These are phyloP conservation scores for Colletotrichum liaoningense DNA, from an alignment of 2,329 filamentous ascomycete genomes.

Conservation along the genomic window DNA sequence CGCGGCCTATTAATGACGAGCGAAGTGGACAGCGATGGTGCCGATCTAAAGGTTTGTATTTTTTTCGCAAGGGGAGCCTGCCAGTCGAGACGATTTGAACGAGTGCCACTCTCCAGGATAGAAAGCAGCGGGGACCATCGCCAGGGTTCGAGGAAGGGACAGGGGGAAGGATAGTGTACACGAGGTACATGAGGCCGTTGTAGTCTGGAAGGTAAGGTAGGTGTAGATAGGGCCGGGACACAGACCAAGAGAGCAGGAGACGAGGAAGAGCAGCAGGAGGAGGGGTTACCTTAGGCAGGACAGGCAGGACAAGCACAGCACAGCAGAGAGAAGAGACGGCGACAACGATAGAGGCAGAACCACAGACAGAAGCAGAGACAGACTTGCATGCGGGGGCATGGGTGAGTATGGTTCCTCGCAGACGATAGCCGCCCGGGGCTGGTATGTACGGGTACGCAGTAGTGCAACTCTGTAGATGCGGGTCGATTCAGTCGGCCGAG, in stretches of 20 bases:
- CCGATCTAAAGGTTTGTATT: constrained; percentile 31
- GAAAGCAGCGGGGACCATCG: constrained; percentile 25
- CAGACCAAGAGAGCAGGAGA: constrained; percentile 3
- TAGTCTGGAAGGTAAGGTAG: not conserved
- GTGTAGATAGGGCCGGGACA: constrained; percentile 1
- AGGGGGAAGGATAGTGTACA: constrained; percentile 23
- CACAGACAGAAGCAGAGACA: not conserved
- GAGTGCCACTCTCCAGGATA: constrained; percentile 26
- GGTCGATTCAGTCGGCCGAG: constrained; percentile 24
- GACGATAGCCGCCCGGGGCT: constrained; percentile 37
- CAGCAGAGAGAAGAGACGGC: not conserved
- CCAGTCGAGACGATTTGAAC: constrained; percentile 13
- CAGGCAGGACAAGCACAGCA: too few relatives aligned
- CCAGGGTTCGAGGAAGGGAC: constrained; percentile 18
- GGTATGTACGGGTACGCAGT: constrained; percentile 19
- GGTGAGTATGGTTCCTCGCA: constrained; percentile 29
- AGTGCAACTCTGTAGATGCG: constrained; percentile 24
- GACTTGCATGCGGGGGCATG: constrained; percentile 32
- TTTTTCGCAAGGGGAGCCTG: constrained; percentile 17
- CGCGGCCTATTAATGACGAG: constrained; percentile 36
- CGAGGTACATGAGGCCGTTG: constrained; percentile 26
- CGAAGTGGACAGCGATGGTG: constrained; percentile 29
- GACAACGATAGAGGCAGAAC: not conserved
- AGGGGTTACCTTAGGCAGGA: too few relatives aligned
- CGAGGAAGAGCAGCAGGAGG: not conserved